Evolutionary conservation across 805 yeast species (phyloP), one percentile per base, ranked within the genome.

Genomic region (Cyberlindnera sargentensis): DNA sequence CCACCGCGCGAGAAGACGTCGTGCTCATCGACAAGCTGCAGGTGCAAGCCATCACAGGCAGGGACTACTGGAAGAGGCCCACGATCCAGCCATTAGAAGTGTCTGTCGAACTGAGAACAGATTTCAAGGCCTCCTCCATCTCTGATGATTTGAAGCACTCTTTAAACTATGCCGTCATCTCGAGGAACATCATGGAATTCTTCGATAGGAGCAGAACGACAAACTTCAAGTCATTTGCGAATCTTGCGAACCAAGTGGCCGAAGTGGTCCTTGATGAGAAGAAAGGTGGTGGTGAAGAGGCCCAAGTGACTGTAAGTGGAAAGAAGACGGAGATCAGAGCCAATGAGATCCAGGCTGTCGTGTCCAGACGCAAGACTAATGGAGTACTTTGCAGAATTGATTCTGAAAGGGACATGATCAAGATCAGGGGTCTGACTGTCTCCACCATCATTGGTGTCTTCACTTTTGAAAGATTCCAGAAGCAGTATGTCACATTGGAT

Each of bases 361-460:
- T 75, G 8, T 50, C 58, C 6, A 56, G 79, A 45, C 53, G 60
- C 10, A 61, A 56, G 34, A 35, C 36, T 7, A 36, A 42, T 24
- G 53, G 51, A 8, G 36, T 41, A 9, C 25, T 49, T 9, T 25
- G 40, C 30, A 39, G 45, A 29, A 47, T 50, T 10, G 51, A 42
- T 8, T 34, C 37, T 1, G 6, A 10, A 3, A 40, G 40, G 7
- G 64, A 63, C 34, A 25, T 34, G 3, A 55, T 75, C 2, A 42
- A 53, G 8, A 75, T 87, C 34, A 65, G 69, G 4, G 72, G 75
- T 5, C 62, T 90, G 32, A 70, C 72, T 39, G 63, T 87, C 15
- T 70, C 82, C 40, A 82, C 96, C 0, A 70, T 90, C n/a, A 84
- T 93, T 51, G 99, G 99, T 4, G 93, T 93, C 6, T 91, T 89